Evolutionary conservation across 345 rosid species (phyloP), one percentile per base, ranked within the genome.

Genomic region (Salix koriyanagi): DNA sequence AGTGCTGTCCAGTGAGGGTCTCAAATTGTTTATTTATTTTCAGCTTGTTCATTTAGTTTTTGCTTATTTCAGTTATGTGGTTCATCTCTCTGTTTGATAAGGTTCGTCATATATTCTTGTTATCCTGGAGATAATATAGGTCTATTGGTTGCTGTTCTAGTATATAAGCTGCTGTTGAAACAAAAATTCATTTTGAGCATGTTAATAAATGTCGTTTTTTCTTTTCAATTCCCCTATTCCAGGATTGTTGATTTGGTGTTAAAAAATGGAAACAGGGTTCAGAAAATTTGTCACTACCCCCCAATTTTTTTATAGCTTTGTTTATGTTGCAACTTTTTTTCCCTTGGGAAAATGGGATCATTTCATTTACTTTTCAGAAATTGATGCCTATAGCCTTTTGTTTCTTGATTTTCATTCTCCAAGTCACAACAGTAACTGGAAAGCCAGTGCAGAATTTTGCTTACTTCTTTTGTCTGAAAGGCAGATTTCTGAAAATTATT

Each of bases 1-100:
- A 48, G 34, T 76, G 74, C 77, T 60, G 77, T 80, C 9, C 64
- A 46, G 65, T 28, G 58, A 67, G 76, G 77, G 56, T 65, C 28
- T 79, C 69, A 72, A 58, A 50, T 52, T 32, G 41, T 46, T 65
- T n/a, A 44, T 71, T 67, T 28, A n/a, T 69, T 48, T 26, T 46
- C 48, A 64, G 37, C n/a, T 71, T 48, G 34, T 60, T 56, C 14
- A 60, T 4, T 60, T 21, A 34, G 5, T 39, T 60, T 25, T 60
- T 25, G 32, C 54, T 76, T 54, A 75, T 41, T 67, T 74, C 41
- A 19, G 48, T 60, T 80, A 30, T 37, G 56, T 25, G 41, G 34
- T 75, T 78, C 67, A 42, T 67, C 25, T 60, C 74, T 54, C 18
- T 50, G 44, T 39, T 34, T 26, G 36, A 21, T 73, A 36, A 73